Conservation (phyloP, 2,329 filamentous ascomycete species). For the Diaporthe aspalathi region DNA sequence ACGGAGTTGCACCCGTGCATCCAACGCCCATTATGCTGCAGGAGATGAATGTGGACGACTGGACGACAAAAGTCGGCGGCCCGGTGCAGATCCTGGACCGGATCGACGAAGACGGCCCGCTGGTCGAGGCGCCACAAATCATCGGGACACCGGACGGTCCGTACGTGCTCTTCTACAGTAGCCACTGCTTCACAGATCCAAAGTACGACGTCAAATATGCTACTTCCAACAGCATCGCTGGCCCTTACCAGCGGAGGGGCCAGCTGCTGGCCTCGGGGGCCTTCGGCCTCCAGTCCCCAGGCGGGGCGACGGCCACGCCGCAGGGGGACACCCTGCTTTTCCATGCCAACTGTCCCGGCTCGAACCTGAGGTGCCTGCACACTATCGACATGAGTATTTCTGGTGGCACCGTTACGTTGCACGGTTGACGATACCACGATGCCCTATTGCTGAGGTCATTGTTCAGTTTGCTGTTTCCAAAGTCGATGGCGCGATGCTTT, state of each 20-base stretch:
- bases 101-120: conserved; percentile 58
- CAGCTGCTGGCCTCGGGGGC: conserved; percentile 28
- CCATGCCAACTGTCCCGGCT: conserved; percentile 32
- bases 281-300: conserved; percentile 36
- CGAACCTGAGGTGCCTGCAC: conserved; percentile 33
- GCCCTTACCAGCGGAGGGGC: conserved; percentile 35
- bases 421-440: conserved; percentile 16
- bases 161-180: conserved; percentile 73
- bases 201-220: conserved; percentile 72
- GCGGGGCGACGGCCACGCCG: conserved; percentile 34
- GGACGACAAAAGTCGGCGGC: conserved; percentile 62
- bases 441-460: background rate
- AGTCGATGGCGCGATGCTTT: background rate
- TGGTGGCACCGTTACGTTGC: conserved; percentile 21
- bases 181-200: conserved; percentile 66
- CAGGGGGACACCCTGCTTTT: conserved; percentile 36
- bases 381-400: conserved; percentile 35
- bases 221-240: conserved; percentile 43
- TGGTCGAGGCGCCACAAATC: conserved; percentile 71
- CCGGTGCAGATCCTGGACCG: conserved; percentile 61
- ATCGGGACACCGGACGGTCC: conserved; percentile 56
- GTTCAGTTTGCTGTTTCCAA: background rate
- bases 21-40: conserved; percentile 69
- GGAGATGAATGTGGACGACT: conserved; percentile 61
- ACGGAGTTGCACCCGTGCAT: conserved; percentile 53